A percentile compares a stretch with the other conserved stretches of the same genome.
phyloP scores from a whole-genome alignment of 768 basidiomycete species.

The Tylopilus sp. region DNA sequence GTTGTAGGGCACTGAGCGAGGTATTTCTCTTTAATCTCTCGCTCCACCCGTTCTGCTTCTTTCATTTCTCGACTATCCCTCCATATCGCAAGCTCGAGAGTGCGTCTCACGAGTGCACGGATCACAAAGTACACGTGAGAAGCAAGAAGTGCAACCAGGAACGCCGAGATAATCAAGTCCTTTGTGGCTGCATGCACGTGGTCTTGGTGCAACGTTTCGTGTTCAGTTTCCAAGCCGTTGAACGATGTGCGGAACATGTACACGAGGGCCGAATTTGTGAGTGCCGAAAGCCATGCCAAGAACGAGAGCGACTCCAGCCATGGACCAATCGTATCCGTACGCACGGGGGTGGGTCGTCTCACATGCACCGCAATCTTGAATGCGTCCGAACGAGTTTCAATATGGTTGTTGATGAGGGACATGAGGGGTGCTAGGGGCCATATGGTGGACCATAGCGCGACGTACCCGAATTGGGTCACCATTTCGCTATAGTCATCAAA shows the following conservation, averaged over 20 bases:
- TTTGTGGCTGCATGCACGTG: constrained; percentile 37
- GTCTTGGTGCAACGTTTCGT: constrained; percentile 7
- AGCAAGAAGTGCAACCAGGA: constrained; percentile 75
- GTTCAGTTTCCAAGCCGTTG: constrained; percentile 9
- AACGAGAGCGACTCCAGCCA: constrained; percentile 89
- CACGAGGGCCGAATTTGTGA: constrained; percentile 87
- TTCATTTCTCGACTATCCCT: constrained; percentile 63
- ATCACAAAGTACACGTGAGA: constrained; percentile 82
- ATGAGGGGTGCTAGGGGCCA: constrained; percentile 92
- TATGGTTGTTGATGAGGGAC: constrained; percentile 87
- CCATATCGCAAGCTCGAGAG: constrained; percentile 79
- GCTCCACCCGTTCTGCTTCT: constrained; percentile 53
- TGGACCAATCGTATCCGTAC: constrained; percentile 89
- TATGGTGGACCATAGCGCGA: constrained; percentile 87
- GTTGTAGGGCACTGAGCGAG: constrained; percentile 21
- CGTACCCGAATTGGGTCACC: constrained; percentile 93
- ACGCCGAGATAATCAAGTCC: constrained; percentile 57
- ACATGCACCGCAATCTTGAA: constrained; percentile 90
- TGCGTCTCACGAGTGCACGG: constrained; percentile 56
- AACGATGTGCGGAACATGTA: constrained; percentile 74
- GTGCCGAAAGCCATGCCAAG: constrained; percentile 84
- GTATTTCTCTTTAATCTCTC: constrained; percentile 46
- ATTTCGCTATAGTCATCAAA: constrained; percentile 95
- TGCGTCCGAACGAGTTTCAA: constrained; percentile 91
- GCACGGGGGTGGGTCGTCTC: constrained; percentile 79